These are phyloP conservation scores for Claviceps sp. DNA, from an alignment of 2,329 filamentous ascomycete genomes.

Conservation along the genomic window DNA sequence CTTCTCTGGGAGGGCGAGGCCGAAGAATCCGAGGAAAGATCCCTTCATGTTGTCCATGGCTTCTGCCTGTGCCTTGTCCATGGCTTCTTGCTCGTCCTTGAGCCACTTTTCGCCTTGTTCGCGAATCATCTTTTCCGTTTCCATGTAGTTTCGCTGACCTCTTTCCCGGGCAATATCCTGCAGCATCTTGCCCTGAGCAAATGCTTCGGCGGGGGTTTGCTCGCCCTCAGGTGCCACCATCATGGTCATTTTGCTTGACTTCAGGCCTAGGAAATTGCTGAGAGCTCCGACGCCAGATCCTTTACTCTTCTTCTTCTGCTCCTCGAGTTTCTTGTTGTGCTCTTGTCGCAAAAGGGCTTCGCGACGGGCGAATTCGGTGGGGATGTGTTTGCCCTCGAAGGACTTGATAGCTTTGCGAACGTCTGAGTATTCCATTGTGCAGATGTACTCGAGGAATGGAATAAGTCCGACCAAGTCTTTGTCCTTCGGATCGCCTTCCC, in stretches of 20 bases:
- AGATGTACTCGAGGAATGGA: slow-evolving; percentile 94
- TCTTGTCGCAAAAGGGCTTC: slow-evolving; percentile 76
- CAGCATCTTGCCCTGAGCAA: slow-evolving; percentile 91
- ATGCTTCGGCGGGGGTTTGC: slow-evolving; percentile 57
- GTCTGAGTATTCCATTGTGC: slow-evolving; percentile 83
- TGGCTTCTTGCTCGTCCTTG: slow-evolving; percentile 77
- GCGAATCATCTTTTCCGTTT: slow-evolving; percentile 78
- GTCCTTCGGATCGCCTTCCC: slow-evolving; percentile 73
- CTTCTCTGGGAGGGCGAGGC: slow-evolving; percentile 2
- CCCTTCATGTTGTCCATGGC: slow-evolving; percentile 87
- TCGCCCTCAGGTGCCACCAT: slow-evolving; percentile 52
- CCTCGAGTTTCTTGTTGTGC: slow-evolving; percentile 65
- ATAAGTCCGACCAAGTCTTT: slow-evolving; percentile 79
- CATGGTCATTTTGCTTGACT: slow-evolving; percentile 50
- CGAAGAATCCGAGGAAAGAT: slow-evolving; percentile 37
- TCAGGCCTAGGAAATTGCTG: slow-evolving; percentile 63
- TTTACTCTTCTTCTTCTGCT: slow-evolving; percentile 47
- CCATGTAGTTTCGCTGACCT: slow-evolving; percentile 79
- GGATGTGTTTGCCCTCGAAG: slow-evolving; percentile 81
- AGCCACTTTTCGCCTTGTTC: slow-evolving; percentile 94
- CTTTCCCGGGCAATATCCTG: slow-evolving; percentile 88
- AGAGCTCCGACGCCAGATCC: slow-evolving; percentile 54
- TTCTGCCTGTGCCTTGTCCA: slow-evolving; percentile 83
- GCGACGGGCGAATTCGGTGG: slow-evolving; percentile 75
- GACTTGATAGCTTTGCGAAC: slow-evolving; percentile 77